These are phyloP conservation scores for Kentomonas sorsogonicus DNA, from an alignment of 208 protist species.

Conservation along the genomic window DNA sequence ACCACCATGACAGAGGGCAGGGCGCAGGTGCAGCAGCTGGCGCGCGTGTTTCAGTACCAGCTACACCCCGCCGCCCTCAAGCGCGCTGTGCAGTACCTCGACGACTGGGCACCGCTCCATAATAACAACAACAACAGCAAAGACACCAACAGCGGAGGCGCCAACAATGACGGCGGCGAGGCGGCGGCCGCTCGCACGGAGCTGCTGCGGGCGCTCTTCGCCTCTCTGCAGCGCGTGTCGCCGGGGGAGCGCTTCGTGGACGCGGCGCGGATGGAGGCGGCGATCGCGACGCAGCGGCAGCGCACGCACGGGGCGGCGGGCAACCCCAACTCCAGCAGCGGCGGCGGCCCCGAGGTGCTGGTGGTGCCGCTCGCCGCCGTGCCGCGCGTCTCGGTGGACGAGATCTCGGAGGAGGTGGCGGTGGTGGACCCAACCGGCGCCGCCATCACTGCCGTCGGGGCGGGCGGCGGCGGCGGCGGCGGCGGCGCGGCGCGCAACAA, in stretches of 20 bases:
- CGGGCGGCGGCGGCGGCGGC: not conserved
- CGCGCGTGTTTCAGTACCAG: slow-evolving; percentile 65
- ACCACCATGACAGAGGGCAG: slow-evolving; percentile 39
- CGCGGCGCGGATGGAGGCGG: slow-evolving; percentile 41
- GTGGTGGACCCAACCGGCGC: slow-evolving; percentile 3
- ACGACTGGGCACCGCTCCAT: too few relatives aligned
- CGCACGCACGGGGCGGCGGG: slow-evolving; percentile 29
- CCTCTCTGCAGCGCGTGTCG: slow-evolving; percentile 26
- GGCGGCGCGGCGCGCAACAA: slow-evolving; percentile 6
- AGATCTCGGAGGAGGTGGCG: slow-evolving; percentile 54
- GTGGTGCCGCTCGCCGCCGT: slow-evolving; percentile 39
- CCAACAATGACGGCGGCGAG: too few relatives aligned
- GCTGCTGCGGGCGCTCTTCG: slow-evolving; percentile 65
- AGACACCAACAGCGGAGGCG: too few relatives aligned
- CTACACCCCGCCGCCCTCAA: slow-evolving; percentile 75
- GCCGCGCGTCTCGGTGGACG: slow-evolving; percentile 60
- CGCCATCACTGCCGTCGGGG: not conserved
- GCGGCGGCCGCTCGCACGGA: slow-evolving; percentile 36
- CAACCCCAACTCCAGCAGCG: too few relatives aligned
- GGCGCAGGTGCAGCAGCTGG: slow-evolving; percentile 55
- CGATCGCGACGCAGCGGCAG: slow-evolving; percentile 45
- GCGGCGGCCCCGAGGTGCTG: slow-evolving; percentile 21
- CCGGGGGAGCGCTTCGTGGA: slow-evolving; percentile 50
- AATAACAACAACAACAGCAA: too few relatives aligned
- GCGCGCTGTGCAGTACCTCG: slow-evolving; percentile 50